Evolutionary conservation across 2,329 filamentous ascomycete species (phyloP).

Genomic region (Penicillium crustosum): DNA sequence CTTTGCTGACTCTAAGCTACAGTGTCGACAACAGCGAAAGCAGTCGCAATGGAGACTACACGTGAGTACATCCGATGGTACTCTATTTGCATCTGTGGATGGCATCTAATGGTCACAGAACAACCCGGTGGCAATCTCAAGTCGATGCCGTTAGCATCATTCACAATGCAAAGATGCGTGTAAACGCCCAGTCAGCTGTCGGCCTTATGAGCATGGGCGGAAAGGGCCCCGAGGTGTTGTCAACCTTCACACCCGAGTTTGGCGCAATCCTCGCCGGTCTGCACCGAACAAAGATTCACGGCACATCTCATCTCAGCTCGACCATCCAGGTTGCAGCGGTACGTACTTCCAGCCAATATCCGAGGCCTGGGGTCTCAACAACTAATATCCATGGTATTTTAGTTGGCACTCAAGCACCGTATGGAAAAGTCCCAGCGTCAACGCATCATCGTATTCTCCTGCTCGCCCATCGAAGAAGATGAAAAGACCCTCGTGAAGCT

Average conservation of each 20-base stretch:
- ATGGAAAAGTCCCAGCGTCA: constrained; percentile 97
- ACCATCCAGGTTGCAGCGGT: constrained; percentile 94
- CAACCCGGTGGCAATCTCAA: constrained; percentile 94
- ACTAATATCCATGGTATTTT: constrained; percentile 16
- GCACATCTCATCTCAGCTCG: constrained; percentile 82
- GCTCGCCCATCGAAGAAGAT: constrained; percentile 85
- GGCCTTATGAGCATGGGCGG: constrained; percentile 99
- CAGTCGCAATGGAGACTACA: constrained; percentile 91
- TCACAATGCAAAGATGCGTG: constrained; percentile 92
- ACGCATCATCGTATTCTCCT: constrained; percentile 95
- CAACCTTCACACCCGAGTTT: constrained; percentile 92
- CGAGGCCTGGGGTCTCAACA: constrained; percentile 5
- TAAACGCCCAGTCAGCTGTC: constrained; percentile 94
- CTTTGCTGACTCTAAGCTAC: constrained; percentile 26
- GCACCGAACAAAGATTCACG: constrained; percentile 91
- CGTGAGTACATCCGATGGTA: constrained; percentile 46
- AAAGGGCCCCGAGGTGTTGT: constrained; percentile 93
- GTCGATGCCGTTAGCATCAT: constrained; percentile 91
- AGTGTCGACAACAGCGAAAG: constrained; percentile 98
- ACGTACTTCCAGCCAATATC: constrained; percentile 43
- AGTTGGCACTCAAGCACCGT: constrained; percentile 96
- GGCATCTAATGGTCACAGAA: constrained; percentile 55
- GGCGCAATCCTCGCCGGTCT: constrained; percentile 92
- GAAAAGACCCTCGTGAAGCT: constrained; percentile 86
- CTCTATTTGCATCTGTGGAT: neutral